Conservation (phyloP, 1,284 basidiomycete genomes). For the Naganishia cerealis region DNA sequence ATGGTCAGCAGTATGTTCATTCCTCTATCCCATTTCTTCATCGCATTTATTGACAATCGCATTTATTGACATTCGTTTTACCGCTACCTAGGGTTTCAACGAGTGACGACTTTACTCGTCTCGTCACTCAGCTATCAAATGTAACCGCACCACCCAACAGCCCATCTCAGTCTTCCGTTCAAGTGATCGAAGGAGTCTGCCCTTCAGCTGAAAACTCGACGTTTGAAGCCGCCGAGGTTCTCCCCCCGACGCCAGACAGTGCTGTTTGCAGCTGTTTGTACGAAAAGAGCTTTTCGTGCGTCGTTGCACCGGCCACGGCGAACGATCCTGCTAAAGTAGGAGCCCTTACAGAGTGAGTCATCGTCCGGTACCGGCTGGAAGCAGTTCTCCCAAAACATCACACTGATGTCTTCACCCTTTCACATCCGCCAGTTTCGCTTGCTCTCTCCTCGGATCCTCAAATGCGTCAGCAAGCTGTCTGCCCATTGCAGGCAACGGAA, state of each 20-base stretch:
- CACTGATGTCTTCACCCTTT: neutral
- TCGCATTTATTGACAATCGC: neutral
- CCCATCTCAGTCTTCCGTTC: conserved; percentile 63
- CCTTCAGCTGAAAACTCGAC: conserved; percentile 60
- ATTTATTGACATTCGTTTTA: neutral
- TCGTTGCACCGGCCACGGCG: conserved; percentile 64
- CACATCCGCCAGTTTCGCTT: conserved; percentile 59
- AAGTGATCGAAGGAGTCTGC: conserved; percentile 65
- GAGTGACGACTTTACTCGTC: conserved; percentile 62
- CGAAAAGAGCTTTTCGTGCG: conserved; percentile 65
- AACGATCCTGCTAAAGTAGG: conserved; percentile 72
- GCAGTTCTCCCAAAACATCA: neutral
- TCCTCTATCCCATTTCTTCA: neutral
- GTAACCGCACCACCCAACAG: conserved; percentile 63
- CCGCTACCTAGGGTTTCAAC: conserved; percentile 41
- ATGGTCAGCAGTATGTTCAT: conserved; percentile 45
- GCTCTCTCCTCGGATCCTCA: conserved; percentile 65
- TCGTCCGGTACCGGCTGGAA: neutral
- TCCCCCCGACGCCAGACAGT: conserved; percentile 81
- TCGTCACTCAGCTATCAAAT: conserved; percentile 64
- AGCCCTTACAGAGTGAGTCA: conserved; percentile 59
- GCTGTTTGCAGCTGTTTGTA: conserved; percentile 75
- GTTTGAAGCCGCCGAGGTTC: conserved; percentile 65
- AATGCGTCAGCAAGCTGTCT: conserved; percentile 63
- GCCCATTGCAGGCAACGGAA: conserved; percentile 71